Conservation (phyloP, 1,284 basidiomycete species). For the Puccinia hordei region DNA sequence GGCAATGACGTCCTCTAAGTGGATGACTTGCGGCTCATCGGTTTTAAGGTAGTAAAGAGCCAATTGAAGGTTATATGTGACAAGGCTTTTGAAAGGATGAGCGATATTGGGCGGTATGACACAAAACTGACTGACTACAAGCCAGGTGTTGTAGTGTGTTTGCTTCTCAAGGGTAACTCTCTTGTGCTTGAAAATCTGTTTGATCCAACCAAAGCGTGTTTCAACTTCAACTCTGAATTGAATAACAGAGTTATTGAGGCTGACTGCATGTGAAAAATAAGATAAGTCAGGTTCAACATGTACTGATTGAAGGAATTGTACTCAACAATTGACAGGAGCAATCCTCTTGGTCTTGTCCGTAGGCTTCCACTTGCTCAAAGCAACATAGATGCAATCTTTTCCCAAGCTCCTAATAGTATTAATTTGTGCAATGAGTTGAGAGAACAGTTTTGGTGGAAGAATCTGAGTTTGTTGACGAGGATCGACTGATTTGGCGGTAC, state of each 20-base stretch:
- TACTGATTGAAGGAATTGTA: not conserved
- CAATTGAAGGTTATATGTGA: not conserved
- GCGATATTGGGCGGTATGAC: not conserved
- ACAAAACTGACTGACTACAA: not conserved
- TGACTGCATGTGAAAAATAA: not conserved
- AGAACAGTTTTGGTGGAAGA: too few species aligned
- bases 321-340: not conserved
- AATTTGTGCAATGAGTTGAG: too few species aligned
- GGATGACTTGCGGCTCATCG: not conserved
- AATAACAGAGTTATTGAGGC: slow-evolving; percentile 4
- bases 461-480: too few species aligned
- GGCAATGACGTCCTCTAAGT: not conserved
- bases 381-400: not conserved
- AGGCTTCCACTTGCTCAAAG: not conserved
- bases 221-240: not conserved
- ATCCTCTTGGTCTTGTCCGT: not conserved
- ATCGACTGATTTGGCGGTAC: too few species aligned
- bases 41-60: not conserved
- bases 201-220: not conserved
- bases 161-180: not conserved
- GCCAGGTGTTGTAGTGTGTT: not conserved
- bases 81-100: not conserved
- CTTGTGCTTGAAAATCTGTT: slow-evolving; percentile 7
- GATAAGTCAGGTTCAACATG: not conserved
- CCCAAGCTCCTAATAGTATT: not conserved